Percentiles rank a stretch among this genome's conserved stretches.
Evolutionary conservation across 306 rosid species (phyloP).

Genomic region (Cucurbita pepo): DNA sequence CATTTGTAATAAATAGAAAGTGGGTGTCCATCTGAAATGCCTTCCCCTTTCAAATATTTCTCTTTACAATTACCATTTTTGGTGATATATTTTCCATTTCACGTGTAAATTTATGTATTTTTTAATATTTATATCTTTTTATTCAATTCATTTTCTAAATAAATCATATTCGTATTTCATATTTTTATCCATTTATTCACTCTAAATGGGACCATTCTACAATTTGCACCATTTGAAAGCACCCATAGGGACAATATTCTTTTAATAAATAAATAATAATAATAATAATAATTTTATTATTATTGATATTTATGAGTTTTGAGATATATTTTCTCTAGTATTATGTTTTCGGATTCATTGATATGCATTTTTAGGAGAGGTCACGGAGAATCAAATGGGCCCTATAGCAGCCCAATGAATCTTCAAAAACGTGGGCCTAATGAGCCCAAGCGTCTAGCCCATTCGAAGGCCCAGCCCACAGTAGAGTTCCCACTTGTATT

Average conservation of each 20-base stretch:
- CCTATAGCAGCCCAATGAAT: slow-evolving; percentile 88
- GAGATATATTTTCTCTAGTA: too few relatives aligned
- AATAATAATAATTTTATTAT: too few relatives aligned
- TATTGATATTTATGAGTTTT: too few relatives aligned
- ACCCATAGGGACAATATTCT: too few relatives aligned
- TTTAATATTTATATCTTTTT: too few relatives aligned
- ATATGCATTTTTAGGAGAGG: slow-evolving; percentile 7
- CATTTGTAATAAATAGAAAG: background rate
- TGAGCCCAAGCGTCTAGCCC: slow-evolving; percentile 34
- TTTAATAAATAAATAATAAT: too few relatives aligned
- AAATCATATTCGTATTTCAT: too few relatives aligned
- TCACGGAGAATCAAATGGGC: slow-evolving; percentile 63
- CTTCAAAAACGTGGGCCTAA: slow-evolving; percentile 75
- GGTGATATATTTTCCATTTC: background rate
- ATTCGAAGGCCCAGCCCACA: slow-evolving; percentile 37
- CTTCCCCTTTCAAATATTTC: background rate
- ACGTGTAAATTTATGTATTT: background rate
- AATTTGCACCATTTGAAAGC: too few relatives aligned
- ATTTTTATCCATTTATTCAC: too few relatives aligned
- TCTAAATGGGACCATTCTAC: too few relatives aligned
- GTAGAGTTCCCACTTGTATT: slow-evolving; percentile 40
- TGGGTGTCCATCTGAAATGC: background rate
- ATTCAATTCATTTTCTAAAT: too few relatives aligned
- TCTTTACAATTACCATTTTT: background rate
- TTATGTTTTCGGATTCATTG: too few relatives aligned